These are phyloP conservation scores for Elongisporangium undulatum DNA, from an alignment of 352 stramenopile species.

Conservation along the genomic window DNA sequence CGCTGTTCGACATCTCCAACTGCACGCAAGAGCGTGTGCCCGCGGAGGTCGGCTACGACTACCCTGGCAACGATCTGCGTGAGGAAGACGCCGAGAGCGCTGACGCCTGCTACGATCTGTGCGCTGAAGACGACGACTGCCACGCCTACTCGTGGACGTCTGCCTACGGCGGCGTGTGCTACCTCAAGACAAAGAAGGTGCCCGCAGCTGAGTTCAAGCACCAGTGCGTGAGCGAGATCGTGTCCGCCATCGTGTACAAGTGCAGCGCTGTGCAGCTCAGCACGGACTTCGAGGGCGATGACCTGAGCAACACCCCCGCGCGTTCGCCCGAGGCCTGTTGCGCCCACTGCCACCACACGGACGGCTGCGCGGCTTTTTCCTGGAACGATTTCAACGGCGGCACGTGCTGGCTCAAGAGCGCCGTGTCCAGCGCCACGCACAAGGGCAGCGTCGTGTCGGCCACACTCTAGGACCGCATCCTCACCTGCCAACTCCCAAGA, in stretches of 20 bases:
- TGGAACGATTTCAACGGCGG: constrained; percentile 18
- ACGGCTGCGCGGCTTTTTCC: constrained; percentile 23
- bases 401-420: constrained; percentile 12
- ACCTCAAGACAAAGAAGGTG: constrained; percentile 7
- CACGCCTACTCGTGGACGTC: constrained; percentile 12
- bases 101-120: constrained; percentile 4
- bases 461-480: background rate
- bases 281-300: constrained; percentile 26
- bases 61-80: background rate
- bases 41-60: background rate
- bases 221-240: constrained; percentile 2
- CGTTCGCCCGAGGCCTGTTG: constrained; percentile 16
- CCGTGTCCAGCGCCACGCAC: background rate
- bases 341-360: constrained; percentile 25
- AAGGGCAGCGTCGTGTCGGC: background rate
- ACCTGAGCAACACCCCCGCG: constrained; percentile 18
- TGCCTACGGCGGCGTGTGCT: constrained; percentile 16
- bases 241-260: constrained; percentile 15
- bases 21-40: background rate
- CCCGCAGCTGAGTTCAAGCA: constrained; percentile 8
- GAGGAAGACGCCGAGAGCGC: background rate
- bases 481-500: background rate
- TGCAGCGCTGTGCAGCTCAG: constrained; percentile 15
- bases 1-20: constrained; percentile 4
- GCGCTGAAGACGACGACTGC: constrained; percentile 2